Conservation (phyloP, 2,329 filamentous ascomycete species). For the Alternaria consortialis region DNA sequence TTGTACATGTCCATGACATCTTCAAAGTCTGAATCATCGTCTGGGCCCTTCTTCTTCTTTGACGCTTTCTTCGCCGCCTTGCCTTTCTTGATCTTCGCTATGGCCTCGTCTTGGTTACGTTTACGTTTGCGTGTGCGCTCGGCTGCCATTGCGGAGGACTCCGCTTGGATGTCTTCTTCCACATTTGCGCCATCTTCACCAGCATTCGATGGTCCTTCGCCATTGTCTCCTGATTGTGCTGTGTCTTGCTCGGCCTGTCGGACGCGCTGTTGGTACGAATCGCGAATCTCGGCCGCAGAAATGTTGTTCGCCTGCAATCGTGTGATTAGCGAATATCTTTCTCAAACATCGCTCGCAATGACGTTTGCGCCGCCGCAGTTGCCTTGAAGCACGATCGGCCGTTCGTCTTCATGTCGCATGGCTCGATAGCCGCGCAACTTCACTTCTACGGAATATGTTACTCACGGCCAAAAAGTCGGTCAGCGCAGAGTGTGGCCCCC, state of each 20-base stretch:
- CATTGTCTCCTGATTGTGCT: constrained; percentile 46
- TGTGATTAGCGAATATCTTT: background rate
- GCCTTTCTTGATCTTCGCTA: constrained; percentile 53
- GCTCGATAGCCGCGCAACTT: background rate
- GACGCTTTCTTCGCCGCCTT: constrained; percentile 62
- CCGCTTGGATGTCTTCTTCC: constrained; percentile 45
- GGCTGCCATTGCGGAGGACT: constrained; percentile 54
- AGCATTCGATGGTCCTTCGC: constrained; percentile 47
- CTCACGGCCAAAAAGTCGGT: constrained; percentile 73
- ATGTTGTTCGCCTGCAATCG: constrained; percentile 72
- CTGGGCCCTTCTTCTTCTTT: constrained; percentile 53
- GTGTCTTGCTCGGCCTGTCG: constrained; percentile 58
- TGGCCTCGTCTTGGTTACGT: constrained; percentile 62
- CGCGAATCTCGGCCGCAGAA: constrained; percentile 69
- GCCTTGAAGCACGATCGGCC: background rate
- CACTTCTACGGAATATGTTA: constrained; percentile 7
- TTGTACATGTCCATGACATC: constrained; percentile 64
- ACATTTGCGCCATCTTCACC: constrained; percentile 46
- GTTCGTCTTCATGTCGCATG: background rate
- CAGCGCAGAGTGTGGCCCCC: constrained; percentile 70
- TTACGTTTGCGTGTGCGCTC: constrained; percentile 64
- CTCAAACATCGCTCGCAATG: background rate
- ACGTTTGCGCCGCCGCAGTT: background rate
- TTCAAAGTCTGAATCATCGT: constrained; percentile 58
- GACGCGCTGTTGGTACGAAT: constrained; percentile 65